phyloP scores from a whole-genome alignment of 139 green algal genomes.

The Chlamydomonas asymmetrica region DNA sequence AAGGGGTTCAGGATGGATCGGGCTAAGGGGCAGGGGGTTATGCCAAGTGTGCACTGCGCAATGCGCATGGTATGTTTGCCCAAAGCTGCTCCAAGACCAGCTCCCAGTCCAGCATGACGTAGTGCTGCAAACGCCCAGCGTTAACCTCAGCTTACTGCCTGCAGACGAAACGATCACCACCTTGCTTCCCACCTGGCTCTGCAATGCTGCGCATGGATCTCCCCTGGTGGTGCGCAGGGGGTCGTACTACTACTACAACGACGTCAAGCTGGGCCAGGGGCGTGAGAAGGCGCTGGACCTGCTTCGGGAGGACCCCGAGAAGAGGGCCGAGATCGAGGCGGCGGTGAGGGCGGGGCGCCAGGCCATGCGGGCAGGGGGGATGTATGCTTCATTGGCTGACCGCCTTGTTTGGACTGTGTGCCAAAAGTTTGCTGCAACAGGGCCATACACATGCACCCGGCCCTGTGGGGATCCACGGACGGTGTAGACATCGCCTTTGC shows the following conservation, averaged over 20 bases:
- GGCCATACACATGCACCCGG: no score
- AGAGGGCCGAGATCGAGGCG: not conserved
- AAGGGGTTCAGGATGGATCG: not conserved
- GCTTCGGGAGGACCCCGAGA: slow-evolving; percentile 35
- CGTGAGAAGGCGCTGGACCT: slow-evolving; percentile 45
- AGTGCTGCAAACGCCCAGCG: not conserved
- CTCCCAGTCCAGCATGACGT: not conserved
- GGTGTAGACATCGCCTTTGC: no score
- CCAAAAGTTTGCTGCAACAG: no score
- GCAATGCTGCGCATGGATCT: no score
- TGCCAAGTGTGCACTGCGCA: not conserved
- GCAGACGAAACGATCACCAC: not conserved
- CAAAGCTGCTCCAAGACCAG: not conserved
- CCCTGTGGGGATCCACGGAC: no score
- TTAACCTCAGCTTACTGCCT: no score
- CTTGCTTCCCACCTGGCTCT: not conserved
- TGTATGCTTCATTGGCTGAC: no score
- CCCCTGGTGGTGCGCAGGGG: not conserved
- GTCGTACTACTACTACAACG: slow-evolving; percentile 1
- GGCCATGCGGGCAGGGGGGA: no score
- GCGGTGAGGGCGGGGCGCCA: slow-evolving; percentile 3
- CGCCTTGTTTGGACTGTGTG: no score
- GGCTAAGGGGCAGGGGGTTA: not conserved
- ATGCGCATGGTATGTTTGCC: no score
- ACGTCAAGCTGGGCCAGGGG: slow-evolving; percentile 21